Base-by-base conservation (phyloP, 2,329 filamentous ascomycete genomes). In the Botrytis medusae region DNA sequence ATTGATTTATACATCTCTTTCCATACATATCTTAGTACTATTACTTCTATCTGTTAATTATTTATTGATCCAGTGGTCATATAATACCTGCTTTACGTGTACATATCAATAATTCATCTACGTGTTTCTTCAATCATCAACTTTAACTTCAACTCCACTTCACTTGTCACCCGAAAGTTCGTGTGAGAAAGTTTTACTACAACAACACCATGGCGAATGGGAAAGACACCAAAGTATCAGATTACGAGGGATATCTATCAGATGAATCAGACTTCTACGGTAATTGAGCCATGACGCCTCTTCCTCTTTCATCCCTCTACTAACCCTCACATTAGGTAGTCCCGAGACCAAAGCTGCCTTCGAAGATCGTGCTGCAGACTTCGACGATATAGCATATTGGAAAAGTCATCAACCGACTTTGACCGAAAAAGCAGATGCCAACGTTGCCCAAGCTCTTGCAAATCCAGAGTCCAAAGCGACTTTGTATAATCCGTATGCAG, bases 401-500 rank as follows among this genome's bases (percentile, higher is more conserved):
- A 74, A 80, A 72, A 57, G 82, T 73, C 72, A 80, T 81, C 60
- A 78, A 5, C 72, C 76, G 2, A 81, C 80, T 14, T 77, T 83
- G 5, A 80, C 81, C 18, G 82, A 82, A 25, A 79, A 80, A 1
- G 82, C 82, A 29, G 67, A 81, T 61, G 67, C 75, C 20, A 78
- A 80, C 46, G 51, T 77, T n/a, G 46, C 68, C 29, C 59, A 74
- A 40, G 69, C 76, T 25, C 65, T 71, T 16, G 67, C 75, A 32
- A 71, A 75, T 32, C 70, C 72, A 16, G 34, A 46, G n/a, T 32
- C 40, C 46, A 59, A 54, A 44, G 62, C 74, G 12, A 75, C 70
- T 42, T 72, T 88, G 3, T 85, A 89, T 82, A 92, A 93, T 78
- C 86, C 86, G 2, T 90, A 89, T 76, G 85, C 88, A 73, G 88